A percentile compares a stretch with the other conserved stretches of the same genome.
Evolutionary conservation across 352 stramenopile species (phyloP).

Genomic region (Phytophthora palmivora): DNA sequence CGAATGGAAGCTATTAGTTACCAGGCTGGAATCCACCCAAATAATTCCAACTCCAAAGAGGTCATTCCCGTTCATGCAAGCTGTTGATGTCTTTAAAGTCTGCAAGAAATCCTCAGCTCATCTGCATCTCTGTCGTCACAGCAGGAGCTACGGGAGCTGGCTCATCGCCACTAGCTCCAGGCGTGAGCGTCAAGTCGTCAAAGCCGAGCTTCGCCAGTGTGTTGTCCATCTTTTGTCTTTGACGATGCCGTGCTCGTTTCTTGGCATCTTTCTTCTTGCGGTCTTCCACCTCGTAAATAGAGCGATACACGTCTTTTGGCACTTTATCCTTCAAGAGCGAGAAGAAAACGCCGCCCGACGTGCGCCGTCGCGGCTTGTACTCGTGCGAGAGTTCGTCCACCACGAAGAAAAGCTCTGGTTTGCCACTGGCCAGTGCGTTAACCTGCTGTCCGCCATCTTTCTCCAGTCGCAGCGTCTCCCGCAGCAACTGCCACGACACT

Average conservation of each 20-base stretch:
- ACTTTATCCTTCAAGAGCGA: slow-evolving; percentile 70
- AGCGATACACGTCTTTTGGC: slow-evolving; percentile 69
- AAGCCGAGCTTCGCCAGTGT: slow-evolving; percentile 66
- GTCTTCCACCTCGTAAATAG: slow-evolving; percentile 81
- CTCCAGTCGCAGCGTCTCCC: slow-evolving; percentile 73
- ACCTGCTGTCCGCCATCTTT: slow-evolving; percentile 62
- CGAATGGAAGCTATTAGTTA: too few species aligned
- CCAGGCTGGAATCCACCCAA: too few species aligned
- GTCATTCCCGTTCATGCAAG: too few species aligned
- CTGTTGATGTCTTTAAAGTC: too few species aligned
- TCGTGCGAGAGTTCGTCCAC: slow-evolving; percentile 44
- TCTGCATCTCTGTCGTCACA: too few species aligned
- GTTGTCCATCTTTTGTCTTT: slow-evolving; percentile 68
- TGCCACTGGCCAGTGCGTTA: slow-evolving; percentile 56
- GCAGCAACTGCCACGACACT: slow-evolving; percentile 63
- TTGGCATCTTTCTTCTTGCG: slow-evolving; percentile 79
- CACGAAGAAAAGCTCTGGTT: slow-evolving; percentile 58
- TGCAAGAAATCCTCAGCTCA: too few species aligned
- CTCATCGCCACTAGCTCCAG: slow-evolving; percentile 8
- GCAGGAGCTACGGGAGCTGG: slow-evolving; percentile 3
- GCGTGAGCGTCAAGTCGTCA: slow-evolving; percentile 53
- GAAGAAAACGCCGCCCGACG: slow-evolving; percentile 77
- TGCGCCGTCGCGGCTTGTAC: slow-evolving; percentile 61
- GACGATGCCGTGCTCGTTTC: slow-evolving; percentile 54
- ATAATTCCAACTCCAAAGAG: too few species aligned